Base-by-base conservation (phyloP, 306 rosid genomes). In the Quercus rubra region DNA sequence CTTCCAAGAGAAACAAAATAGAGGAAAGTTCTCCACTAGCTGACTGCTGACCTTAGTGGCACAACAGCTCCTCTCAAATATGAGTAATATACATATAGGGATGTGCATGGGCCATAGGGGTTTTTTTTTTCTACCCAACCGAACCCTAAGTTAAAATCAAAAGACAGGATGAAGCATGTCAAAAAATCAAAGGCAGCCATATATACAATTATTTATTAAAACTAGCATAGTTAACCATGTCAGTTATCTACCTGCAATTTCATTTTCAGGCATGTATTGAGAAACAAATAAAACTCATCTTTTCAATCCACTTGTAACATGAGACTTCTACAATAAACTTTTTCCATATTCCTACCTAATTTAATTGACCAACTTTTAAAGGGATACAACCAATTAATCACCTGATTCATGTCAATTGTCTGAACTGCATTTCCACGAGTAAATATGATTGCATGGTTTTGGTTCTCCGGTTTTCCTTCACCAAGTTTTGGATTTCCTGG, bases 351-450 rank as follows among this genome's bases (percentile, higher is more conserved):
- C 15, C 30, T 28, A 28, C 70, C 15, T 28, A 59, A 23, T 21
- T 15, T 28, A 28, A 63, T 28, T 31, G n/a, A 66, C 25, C 5
- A 67, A 19, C n/a, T 63, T 18, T 68, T n/a, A 68, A 21, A 5
- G 54, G 72, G 6, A 38, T n/a, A 35, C n/a, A 68, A 68, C n/a
- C 23, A 68, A 35, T 35, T 17, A 10, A 33, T 86, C 82, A 95
- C 99, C 98, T 95, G 99, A 88, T 95, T 92, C 98, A 95, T 92
- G 82, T 95, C 99, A 80, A 95, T 92, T 70, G 99, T 91, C 87
- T 95, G 99, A 78, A 95, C 72, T 18, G 98, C 99, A 87, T 88
- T 92, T 77, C 99, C 99, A 73, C 99, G 99, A 19, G 99, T 95
- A 87, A 95, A 95, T 77, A 92, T 83, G 76, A 95, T 78, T 35